Base-by-base conservation (phyloP, 805 yeast genomes). In the Lipomyces kockii region DNA sequence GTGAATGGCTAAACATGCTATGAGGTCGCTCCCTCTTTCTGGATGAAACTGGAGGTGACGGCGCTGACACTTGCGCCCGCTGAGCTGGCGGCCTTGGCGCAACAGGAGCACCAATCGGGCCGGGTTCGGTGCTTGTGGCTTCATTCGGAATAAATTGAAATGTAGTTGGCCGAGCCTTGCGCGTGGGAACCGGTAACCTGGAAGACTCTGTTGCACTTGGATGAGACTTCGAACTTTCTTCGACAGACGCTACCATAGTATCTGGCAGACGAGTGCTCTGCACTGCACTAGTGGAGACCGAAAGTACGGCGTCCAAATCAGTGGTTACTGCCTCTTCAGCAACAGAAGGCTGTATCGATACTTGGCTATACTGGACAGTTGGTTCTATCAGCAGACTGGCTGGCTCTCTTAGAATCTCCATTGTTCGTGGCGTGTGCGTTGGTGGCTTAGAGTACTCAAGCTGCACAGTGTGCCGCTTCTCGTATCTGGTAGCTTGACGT, bases 381-480 rank as follows among this genome's bases (percentile, higher is more conserved):
- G 20, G 9, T 43, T 17, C 49, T 46, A 43, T 25, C 53, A 62
- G 4, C 49, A 56, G 57, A 59, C 17, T 39, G 53, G 63, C 29
- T 55, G 63, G 34, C 61, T 64, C 39, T 56, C 62, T 27, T 37
- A 39, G 8, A 62, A 52, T 54, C 63, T 63, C 65, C 68, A 64
- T 61, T 12, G 68, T 58, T 46, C 71, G 71, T 22, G 71, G 70
- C 22, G 71, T 68, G 29, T 27, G 46, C 6, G 65, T 58, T 20
- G 67, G 39, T 5, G 71, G 71, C 59, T 58, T 66, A 6, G 67
- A 62, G 52, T 66, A 68, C 57, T 66, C 71, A 27, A 68, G 60
- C 53, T 68, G 71, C 22, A 68, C 43, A 27, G 71, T 68, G 60
- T 67, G 71, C 32, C 71, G 62, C 55, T 68, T 68, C 2, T 66